A percentile compares a stretch with the other conserved stretches of the same genome.
phyloP scores from a whole-genome alignment of 495 filamentous ascomycete species.

The Daldinia childiae region DNA sequence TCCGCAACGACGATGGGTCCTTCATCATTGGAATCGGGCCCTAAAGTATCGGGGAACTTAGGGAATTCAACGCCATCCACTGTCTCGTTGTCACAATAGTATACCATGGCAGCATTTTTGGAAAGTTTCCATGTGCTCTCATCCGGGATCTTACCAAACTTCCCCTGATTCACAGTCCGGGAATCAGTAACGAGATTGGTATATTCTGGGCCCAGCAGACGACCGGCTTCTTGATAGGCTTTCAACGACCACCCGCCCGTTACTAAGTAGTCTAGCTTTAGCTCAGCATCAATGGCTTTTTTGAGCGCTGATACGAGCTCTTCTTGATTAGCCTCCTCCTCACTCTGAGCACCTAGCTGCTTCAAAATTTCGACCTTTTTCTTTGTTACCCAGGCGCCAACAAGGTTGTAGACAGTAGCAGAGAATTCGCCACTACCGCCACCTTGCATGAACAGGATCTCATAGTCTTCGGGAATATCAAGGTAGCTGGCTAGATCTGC shows the following conservation, averaged over 20 bases:
- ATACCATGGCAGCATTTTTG: constrained; percentile 80
- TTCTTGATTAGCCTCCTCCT: constrained; percentile 64
- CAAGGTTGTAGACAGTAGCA: constrained; percentile 82
- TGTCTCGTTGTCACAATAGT: constrained; percentile 95
- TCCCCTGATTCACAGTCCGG: constrained; percentile 75
- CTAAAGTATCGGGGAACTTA: constrained; percentile 71
- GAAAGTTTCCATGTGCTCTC: constrained; percentile 81
- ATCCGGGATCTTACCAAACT: constrained; percentile 84
- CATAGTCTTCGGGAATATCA: constrained; percentile 79
- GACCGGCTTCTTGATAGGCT: constrained; percentile 83
- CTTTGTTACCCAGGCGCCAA: constrained; percentile 80
- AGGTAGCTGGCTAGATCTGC: constrained; percentile 72
- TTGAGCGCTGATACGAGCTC: constrained; percentile 68
- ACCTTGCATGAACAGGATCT: constrained; percentile 82
- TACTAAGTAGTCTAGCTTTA: constrained; percentile 88
- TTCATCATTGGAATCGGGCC: constrained; percentile 62
- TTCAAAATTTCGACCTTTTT: constrained; percentile 56
- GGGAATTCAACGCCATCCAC: constrained; percentile 97
- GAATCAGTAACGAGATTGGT: constrained; percentile 83
- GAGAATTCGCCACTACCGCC: constrained; percentile 87
- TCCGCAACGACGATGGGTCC: constrained; percentile 80
- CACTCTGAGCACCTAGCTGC: constrained; percentile 48
- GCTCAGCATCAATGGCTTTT: constrained; percentile 68
- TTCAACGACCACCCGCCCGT: constrained; percentile 95
- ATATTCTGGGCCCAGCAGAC: constrained; percentile 77